phyloP scores from a whole-genome alignment of 1,284 basidiomycete genomes.

The Ceratorhiza oryzae-sativae region DNA sequence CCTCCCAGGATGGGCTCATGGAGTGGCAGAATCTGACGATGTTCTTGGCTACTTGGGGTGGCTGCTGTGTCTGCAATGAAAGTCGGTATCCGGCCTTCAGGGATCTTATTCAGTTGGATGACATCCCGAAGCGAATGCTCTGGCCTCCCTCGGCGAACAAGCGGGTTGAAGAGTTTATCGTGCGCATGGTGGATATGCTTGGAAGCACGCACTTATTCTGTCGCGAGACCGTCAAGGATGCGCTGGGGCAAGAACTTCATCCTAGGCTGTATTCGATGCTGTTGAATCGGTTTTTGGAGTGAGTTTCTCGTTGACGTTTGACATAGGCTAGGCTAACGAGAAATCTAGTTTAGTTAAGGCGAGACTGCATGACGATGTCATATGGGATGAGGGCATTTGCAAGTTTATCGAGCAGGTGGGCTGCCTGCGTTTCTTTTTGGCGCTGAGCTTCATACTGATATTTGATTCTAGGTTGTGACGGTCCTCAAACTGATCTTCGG shows the following conservation, averaged over 20 bases:
- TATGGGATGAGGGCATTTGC: constrained; percentile 62
- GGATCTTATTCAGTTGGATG: constrained; percentile 63
- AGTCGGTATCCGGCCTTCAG: constrained; percentile 52
- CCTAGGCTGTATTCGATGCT: constrained; percentile 70
- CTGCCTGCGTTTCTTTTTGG: constrained; percentile 39
- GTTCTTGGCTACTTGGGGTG: constrained; percentile 79
- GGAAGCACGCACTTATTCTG: constrained; percentile 67
- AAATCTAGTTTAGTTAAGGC: neutral
- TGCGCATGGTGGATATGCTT: constrained; percentile 73
- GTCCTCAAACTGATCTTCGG: constrained; percentile 81
- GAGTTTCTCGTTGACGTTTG: neutral
- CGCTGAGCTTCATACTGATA: neutral
- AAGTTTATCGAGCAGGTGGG: constrained; percentile 78
- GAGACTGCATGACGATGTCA: constrained; percentile 50
- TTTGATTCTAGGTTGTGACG: constrained; percentile 57
- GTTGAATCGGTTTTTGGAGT: constrained; percentile 49
- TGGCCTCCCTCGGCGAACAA: constrained; percentile 23
- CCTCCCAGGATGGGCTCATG: constrained; percentile 60
- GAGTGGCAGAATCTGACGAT: constrained; percentile 89
- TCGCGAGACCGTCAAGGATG: constrained; percentile 79
- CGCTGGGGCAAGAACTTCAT: constrained; percentile 79
- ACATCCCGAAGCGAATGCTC: constrained; percentile 70
- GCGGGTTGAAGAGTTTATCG: constrained; percentile 67
- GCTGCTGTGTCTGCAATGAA: constrained; percentile 60
- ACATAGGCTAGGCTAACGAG: neutral